Conservation (phyloP, 2,329 filamentous ascomycete genomes). For the Aspergillus ruber region DNA sequence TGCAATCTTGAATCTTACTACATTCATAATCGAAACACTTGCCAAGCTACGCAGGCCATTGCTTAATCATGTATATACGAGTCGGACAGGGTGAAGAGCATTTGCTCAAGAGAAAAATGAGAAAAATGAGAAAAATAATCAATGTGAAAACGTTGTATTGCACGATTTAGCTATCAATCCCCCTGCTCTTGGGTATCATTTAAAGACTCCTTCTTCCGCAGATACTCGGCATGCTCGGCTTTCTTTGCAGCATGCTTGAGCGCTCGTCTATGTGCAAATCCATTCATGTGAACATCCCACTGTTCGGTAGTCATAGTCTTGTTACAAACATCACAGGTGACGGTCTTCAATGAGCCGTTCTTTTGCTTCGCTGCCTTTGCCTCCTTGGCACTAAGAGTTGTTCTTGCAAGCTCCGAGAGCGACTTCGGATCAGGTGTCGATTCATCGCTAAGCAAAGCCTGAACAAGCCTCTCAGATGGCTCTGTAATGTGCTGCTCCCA, state of each 20-base stretch:
- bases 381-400: constrained; percentile 53
- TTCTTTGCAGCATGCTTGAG: constrained; percentile 38
- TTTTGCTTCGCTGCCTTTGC: constrained; percentile 40
- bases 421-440: constrained; percentile 50
- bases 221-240: constrained; percentile 26
- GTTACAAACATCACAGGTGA: constrained; percentile 63
- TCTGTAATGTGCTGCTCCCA: constrained; percentile 61
- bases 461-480: constrained; percentile 58
- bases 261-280: constrained; percentile 53
- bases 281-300: constrained; percentile 52
- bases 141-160: neutral
- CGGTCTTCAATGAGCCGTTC: constrained; percentile 47
- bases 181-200: neutral
- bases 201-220: constrained; percentile 17
- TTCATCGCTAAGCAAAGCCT: constrained; percentile 56
- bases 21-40: too few relatives aligned
- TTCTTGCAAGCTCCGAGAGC: constrained; percentile 51
- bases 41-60: too few relatives aligned
- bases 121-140: neutral
- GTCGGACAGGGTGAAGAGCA: too few relatives aligned
- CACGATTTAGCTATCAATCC: constrained; percentile 2
- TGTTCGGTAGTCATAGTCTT: constrained; percentile 51
- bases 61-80: too few relatives aligned
- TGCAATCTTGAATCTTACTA: too few relatives aligned
- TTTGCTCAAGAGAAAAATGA: too few relatives aligned